phyloP scores from a whole-genome alignment of 2,329 filamentous ascomycete species.

The Aspergillus thermomutatus region DNA sequence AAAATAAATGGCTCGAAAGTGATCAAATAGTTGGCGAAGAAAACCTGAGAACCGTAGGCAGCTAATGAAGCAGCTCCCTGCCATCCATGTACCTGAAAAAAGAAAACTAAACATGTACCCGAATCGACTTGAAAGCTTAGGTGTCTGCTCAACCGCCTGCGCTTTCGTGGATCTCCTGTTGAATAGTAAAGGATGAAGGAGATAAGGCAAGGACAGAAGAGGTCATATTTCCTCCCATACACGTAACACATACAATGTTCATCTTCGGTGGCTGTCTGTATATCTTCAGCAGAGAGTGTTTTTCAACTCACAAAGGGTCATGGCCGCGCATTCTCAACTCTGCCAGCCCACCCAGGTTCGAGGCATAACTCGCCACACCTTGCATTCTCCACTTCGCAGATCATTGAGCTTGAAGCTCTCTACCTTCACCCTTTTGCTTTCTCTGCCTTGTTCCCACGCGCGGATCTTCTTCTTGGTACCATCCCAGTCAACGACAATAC shows the following conservation, averaged over 20 bases:
- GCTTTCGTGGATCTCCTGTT: background rate
- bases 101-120: background rate
- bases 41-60: background rate
- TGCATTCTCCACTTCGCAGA: slow-evolving; percentile 87
- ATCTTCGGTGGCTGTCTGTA: background rate
- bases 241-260: background rate
- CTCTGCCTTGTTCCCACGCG: slow-evolving; percentile 90
- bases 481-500: slow-evolving; percentile 92
- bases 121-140: background rate
- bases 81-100: background rate
- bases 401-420: slow-evolving; percentile 95
- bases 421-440: slow-evolving; percentile 87
- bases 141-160: background rate
- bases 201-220: background rate
- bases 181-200: background rate
- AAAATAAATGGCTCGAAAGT: slow-evolving; percentile 8
- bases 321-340: slow-evolving; percentile 8
- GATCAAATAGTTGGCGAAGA: slow-evolving; percentile 9
- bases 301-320: background rate
- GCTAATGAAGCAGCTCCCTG: background rate
- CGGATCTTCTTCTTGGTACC: slow-evolving; percentile 97
- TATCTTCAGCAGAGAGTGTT: background rate
- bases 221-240: background rate
- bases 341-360: slow-evolving; percentile 91
- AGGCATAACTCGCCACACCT: slow-evolving; percentile 95